Conservation (phyloP, 306 rosid genomes). For the Prunus mume region DNA sequence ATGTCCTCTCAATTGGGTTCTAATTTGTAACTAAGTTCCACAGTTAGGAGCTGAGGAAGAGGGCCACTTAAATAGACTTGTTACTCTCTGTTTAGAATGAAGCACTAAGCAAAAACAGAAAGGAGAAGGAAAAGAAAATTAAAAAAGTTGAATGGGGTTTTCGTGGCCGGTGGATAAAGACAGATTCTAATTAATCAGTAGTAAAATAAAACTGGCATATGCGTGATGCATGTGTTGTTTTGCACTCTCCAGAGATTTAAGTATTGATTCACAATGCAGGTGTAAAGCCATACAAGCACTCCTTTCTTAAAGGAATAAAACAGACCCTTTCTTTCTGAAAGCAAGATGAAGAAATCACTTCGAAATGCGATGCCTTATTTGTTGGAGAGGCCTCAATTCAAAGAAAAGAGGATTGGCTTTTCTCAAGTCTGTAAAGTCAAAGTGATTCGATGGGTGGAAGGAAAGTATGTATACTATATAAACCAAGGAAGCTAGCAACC, state of each 20-base stretch:
- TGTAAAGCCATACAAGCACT: background rate
- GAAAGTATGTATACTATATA: too few species aligned
- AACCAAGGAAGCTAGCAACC: too few species aligned
- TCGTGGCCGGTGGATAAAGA: background rate
- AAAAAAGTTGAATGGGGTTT: background rate
- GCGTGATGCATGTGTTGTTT: background rate
- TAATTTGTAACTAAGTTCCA: background rate
- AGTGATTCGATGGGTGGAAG: too few species aligned
- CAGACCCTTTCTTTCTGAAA: too few species aligned
- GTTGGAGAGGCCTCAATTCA: too few species aligned
- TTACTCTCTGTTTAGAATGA: background rate
- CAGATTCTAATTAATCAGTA: background rate
- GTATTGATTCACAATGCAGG: background rate
- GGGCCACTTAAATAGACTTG: background rate
- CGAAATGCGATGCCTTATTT: too few species aligned
- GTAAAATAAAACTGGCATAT: background rate
- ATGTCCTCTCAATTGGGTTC: conserved; percentile 15
- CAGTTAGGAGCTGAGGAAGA: background rate
- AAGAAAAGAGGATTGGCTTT: too few species aligned
- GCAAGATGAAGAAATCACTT: too few species aligned
- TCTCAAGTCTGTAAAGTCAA: too few species aligned
- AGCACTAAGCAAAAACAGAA: background rate
- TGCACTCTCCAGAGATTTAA: too few species aligned
- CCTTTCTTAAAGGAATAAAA: too few species aligned
- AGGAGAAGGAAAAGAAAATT: background rate